Base-by-base conservation (phyloP, 2,329 filamentous ascomycete genomes). In the Exophiala mesophila region DNA sequence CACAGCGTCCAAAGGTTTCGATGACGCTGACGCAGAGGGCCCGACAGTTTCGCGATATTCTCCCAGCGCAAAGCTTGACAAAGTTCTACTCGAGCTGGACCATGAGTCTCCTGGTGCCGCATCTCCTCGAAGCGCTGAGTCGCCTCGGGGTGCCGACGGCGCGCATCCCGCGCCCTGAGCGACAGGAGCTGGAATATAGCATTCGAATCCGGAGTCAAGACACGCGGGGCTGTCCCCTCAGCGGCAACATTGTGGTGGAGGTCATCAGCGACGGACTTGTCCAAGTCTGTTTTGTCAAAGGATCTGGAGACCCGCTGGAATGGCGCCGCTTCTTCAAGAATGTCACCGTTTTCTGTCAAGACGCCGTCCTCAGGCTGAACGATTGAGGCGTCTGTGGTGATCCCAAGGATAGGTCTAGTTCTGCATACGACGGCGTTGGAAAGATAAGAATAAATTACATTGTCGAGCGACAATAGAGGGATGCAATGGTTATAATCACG, bases 271-370 rank as follows among this genome's bases (percentile, higher is more conserved):
- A 67, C 13, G 82, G 85, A 47, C 65, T 90, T 21, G 74, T 89
- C 17, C 89, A 96, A 63, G 85, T 96, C 19, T 77, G 88, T 38
- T 97, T 98, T 61, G 78, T 94, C 53, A 98, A 98, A 68, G 76
- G 86, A 40, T 96, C 95, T 68, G 92, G 92, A 4, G 92, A 98
- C 69, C 92, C 92, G 4, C 68, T 98, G 36, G 90, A 97, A 69
- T 98, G 94, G 92, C 78, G 92, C 47, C 74, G 92, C 23, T 88
- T 98, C 62, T 98, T 98, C 73, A 98, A 98, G 68, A 89, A 88
- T 64, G 78, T 96, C n/a, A 86, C 86, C 20, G 73, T 94, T 50
- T 71, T 90, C 47, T 94, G 89, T 67, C 86, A 86, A 59, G 88
- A 95, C 60, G 88, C 80, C 6, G 82, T 97, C 32, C 85, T 80